Evolutionary conservation across 2,329 filamentous ascomycete species (phyloP).

Genomic region (Cladophialophora exuberans): DNA sequence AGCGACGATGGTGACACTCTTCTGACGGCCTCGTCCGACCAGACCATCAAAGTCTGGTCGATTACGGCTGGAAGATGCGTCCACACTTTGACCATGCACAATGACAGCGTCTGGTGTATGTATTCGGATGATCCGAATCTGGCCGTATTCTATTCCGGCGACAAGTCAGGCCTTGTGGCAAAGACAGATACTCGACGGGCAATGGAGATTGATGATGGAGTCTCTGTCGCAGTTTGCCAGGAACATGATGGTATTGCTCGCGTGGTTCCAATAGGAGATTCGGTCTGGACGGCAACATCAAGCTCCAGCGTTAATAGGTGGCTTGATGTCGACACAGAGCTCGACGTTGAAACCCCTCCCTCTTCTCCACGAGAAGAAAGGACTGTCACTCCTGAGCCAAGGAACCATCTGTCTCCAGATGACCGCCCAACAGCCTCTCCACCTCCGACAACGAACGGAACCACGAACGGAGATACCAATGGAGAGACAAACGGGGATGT

Average conservation of each 20-base stretch:
- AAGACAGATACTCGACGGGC: conserved; percentile 88
- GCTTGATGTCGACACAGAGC: conserved; percentile 80
- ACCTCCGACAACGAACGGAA: conserved; percentile 32
- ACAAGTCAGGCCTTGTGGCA: conserved; percentile 88
- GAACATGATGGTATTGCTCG: conserved; percentile 76
- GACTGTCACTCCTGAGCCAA: conserved; percentile 43
- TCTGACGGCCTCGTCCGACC: conserved; percentile 91
- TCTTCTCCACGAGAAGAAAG: conserved; percentile 61
- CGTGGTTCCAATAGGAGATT: conserved; percentile 66
- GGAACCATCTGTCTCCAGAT: conserved; percentile 10
- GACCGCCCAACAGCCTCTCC: conserved; percentile 38
- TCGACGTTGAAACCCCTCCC: conserved; percentile 61
- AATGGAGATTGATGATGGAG: conserved; percentile 79
- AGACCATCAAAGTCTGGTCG: conserved; percentile 98
- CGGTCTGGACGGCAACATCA: conserved; percentile 87
- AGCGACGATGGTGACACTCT: conserved; percentile 88
- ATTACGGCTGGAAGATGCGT: conserved; percentile 93
- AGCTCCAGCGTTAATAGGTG: conserved; percentile 92
- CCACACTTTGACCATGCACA: conserved; percentile 98
- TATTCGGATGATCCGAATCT: conserved; percentile 86
- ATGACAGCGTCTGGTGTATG: conserved; percentile 95
- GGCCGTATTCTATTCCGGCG: conserved; percentile 90
- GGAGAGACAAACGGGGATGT: conserved; percentile 22
- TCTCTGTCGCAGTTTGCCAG: conserved; percentile 87
- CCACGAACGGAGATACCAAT: conserved; percentile 29